phyloP scores from a whole-genome alignment of 495 filamentous ascomycete species.

The Rhypophila decipiens region DNA sequence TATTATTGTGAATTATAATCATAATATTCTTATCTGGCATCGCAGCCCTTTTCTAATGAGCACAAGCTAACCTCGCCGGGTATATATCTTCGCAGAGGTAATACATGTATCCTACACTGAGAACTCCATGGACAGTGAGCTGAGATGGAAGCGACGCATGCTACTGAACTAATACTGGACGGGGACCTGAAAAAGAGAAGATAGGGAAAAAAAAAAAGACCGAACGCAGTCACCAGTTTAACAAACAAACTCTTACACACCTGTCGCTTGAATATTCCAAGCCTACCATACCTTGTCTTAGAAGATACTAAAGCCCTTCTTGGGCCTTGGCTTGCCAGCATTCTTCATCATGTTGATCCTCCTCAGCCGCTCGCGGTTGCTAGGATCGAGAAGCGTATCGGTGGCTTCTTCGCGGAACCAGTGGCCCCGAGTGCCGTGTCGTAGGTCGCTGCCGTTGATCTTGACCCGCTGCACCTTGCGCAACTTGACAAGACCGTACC shows the following conservation, averaged over 20 bases:
- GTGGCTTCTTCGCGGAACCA: conserved; percentile 40
- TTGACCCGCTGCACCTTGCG: conserved; percentile 82
- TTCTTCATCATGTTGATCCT: conserved; percentile 41
- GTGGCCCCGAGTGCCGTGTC: conserved; percentile 25
- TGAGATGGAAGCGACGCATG: too few relatives aligned
- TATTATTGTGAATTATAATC: too few relatives aligned
- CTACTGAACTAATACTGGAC: too few relatives aligned
- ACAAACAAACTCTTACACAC: too few relatives aligned
- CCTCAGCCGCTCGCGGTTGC: conserved; percentile 39
- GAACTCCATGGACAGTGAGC: neutral
- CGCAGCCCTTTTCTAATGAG: neutral
- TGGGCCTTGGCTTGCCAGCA: conserved; percentile 23
- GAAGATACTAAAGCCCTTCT: conserved; percentile 22
- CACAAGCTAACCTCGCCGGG: neutral
- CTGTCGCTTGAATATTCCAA: too few relatives aligned
- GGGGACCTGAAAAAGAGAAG: too few relatives aligned
- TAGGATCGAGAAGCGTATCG: conserved; percentile 35
- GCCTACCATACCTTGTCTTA: too few relatives aligned
- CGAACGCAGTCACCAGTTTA: too few relatives aligned
- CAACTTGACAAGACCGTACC: conserved; percentile 74
- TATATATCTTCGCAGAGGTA: neutral
- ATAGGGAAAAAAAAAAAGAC: too few relatives aligned
- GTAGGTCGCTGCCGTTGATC: conserved; percentile 57
- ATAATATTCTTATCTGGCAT: too few relatives aligned
- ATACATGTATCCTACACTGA: neutral